Evolutionary conservation across 305 asterid species (phyloP).

Genomic region (Fraxinus nigra): DNA sequence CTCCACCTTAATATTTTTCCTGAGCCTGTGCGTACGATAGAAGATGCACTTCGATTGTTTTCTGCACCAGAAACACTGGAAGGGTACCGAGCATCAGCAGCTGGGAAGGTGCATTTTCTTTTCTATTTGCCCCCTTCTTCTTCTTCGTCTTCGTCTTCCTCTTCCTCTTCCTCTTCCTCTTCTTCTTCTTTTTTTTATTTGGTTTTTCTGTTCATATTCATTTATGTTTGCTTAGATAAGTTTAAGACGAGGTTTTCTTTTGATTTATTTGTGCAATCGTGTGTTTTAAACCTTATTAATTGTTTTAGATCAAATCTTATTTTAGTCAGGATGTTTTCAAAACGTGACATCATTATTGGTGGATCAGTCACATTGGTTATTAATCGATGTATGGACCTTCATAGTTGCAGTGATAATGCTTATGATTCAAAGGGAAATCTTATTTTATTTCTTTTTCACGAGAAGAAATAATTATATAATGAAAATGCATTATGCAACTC

Average conservation of each 20-base stretch:
- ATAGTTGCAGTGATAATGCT: slow-evolving; percentile 13
- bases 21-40: slow-evolving; percentile 58
- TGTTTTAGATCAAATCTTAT: not conserved
- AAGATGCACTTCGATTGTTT: slow-evolving; percentile 70
- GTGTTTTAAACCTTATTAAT: slow-evolving; percentile 4
- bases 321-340: not conserved
- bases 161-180: too few species aligned
- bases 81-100: slow-evolving; percentile 62
- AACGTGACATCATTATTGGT: not conserved
- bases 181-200: not conserved
- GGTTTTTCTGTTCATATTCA: not conserved
- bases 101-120: slow-evolving; percentile 60
- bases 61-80: slow-evolving; percentile 85
- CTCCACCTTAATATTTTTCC: slow-evolving; percentile 83
- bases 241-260: not conserved
- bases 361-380: not conserved
- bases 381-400: slow-evolving; percentile 18
- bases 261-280: not conserved
- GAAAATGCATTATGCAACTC: not conserved
- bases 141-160: not conserved
- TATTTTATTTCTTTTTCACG: slow-evolving; percentile 1
- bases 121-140: not conserved
- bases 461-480: not conserved
- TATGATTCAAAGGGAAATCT: slow-evolving; percentile 12
- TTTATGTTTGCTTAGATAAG: not conserved